Evolutionary conservation across 352 stramenopile species (phyloP), one percentile per base, ranked within the genome.

Genomic region (Aphanomyces invadans): DNA sequence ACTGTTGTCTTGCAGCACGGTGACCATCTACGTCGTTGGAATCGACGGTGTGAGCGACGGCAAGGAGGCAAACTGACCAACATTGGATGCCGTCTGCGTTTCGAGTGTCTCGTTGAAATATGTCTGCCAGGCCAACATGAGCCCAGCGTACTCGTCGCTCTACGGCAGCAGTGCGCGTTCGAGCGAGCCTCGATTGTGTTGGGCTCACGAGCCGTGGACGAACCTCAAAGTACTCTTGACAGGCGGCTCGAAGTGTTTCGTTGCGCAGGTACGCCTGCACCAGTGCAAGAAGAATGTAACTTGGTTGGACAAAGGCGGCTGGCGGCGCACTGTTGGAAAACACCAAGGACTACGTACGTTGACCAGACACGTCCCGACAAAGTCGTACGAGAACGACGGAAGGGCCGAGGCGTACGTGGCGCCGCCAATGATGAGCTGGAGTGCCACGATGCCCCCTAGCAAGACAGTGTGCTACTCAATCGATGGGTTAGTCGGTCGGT

Each of bases 101-200:
- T 59, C 63, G 23, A 77, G 44, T 60, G 79, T 88, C 62, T 78
- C 74, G 26, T 68, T 57, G 66, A 87, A 90, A 66, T 90, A 92
- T 21, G 78, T 76, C 49, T 89, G 80, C 83, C 83, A 92, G 31
- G 87, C 81, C 17, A 92, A 71, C 54, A 78, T 75, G 32, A 76
- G 73, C 48, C 83, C 81, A 0, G 76, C 79, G 31, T 88, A 92
- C 26, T 75, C 74, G 59, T 89, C 74, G 61, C 77, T 86, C 38
- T 65, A 72, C 57, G 78, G 74, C 9, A 15, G 26, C 45, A 26
- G 3, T n/a, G 9, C 19, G 15, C 3, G n/a, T n/a, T n/a, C n/a
- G n/a, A n/a, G n/a, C n/a, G n/a, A n/a, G 2, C 45, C 12, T 42
- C 4, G 7, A 7, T 60, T 9, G 39, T 21, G 21, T 60, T 19